Base-by-base conservation (phyloP, 108 stramenopile species). In the Hondaea fermentalgiana region DNA sequence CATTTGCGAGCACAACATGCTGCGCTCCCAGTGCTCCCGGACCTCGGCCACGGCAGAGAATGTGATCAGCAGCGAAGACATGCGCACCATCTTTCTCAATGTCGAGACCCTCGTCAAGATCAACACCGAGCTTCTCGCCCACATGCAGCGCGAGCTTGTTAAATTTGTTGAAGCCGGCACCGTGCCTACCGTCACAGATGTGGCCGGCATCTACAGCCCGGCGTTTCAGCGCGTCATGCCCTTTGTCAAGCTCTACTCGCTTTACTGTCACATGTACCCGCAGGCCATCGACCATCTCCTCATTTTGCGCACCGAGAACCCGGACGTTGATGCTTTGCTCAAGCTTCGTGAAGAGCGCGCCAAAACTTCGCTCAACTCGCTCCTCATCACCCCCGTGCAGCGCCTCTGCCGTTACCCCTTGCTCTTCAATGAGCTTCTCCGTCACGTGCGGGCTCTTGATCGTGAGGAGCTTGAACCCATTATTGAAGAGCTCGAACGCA, bases 101-200 rank as follows among this genome's bases (percentile, higher is more conserved):
- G 76, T 83, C 49, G 76, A 83, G 76, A 83, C 76, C 12, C 28
- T 83, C 23, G 76, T 83, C 76, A 83, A 83, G 28, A 83, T 83
- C 76, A 83, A 83, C 51, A 21, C 76, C 51, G 76, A 83, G 76
- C 76, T 83, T 12, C 76, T 83, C 28, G 23, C 49, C 3, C 28
- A 53, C 76, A 53, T 83, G 76, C 23, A 83, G 76, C 6, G 51
- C 6, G 76, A 47, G 49, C 76, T 83, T 45, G n/a, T 83, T 17
- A 53, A 47, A 2, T 28, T 83, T 35, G 64, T 42, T 17, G 64
- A 69, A 8, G 64, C 25, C 42, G 23, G 49, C 10, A 53, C 49
- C 45, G 12, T 23, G 16, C 25, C 49, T 12, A 53, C 76, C 10
- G 76, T 83, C 23, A 83, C 76, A 14, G 76, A 83, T 45, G 51